Conservation (phyloP, 2,329 filamentous ascomycete genomes). For the Remersonia thermophila region DNA sequence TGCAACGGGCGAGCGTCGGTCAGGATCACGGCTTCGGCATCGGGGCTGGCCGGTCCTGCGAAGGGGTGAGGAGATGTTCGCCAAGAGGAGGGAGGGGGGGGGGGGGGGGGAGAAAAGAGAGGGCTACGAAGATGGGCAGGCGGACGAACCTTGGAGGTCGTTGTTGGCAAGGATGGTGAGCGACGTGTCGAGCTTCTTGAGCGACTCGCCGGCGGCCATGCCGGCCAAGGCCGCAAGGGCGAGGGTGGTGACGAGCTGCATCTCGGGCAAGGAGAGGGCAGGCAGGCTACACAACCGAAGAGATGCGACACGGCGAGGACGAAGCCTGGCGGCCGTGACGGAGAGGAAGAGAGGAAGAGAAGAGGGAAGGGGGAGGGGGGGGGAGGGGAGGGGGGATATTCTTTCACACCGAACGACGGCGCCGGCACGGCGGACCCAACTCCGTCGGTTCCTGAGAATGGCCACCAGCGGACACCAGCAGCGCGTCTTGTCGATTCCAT, state of each 20-base stretch:
- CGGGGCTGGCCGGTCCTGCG: conserved; percentile 23
- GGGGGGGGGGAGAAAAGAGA: no score
- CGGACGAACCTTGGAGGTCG: conserved; percentile 26
- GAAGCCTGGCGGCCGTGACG: background rate
- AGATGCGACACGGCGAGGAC: background rate
- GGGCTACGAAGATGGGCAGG: background rate
- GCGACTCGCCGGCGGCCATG: conserved; percentile 19
- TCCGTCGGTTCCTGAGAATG: no score
- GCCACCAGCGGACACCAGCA: no score
- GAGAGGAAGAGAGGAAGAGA: no score
- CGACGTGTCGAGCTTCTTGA: conserved; percentile 24
- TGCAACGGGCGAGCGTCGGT: conserved; percentile 20
- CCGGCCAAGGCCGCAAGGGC: conserved; percentile 5
- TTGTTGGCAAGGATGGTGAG: conserved; percentile 29
- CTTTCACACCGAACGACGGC: no score
- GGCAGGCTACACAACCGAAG: no score
- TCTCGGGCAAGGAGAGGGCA: conserved; percentile 1
- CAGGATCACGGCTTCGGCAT: conserved; percentile 24
- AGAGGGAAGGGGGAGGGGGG: no score
- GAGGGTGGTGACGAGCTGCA: conserved; percentile 5
- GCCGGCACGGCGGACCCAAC: background rate
- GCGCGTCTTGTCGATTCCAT: no score
- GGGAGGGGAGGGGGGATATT: no score
- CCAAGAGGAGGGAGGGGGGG: no score
- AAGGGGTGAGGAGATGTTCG: conserved; percentile 1